Evolutionary conservation across 257 asterid species (phyloP), one percentile per base, ranked within the genome.

Genomic region (Mitragyna speciosa): DNA sequence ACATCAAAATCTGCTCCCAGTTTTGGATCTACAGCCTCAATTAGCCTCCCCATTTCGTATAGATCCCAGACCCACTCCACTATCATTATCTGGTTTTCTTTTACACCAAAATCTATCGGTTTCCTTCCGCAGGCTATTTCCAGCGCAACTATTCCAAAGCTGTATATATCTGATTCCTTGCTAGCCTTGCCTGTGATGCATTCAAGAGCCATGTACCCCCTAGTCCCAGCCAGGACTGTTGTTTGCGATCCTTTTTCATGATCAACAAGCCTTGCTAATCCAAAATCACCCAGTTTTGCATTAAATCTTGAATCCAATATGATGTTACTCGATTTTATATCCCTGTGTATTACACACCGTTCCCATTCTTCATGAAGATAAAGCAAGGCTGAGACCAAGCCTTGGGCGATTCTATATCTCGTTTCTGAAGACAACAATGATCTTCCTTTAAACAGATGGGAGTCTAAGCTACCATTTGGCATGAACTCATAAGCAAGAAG

Each of bases 271-370:
- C 89, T 64, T 1, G 92, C 92, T 26, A 89, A 71, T 0, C 92
- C 92, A 41, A 89, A 89, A 76, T 89, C 92, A 10, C 91, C 91
- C 0, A 89, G 87, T 51, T 87, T 87, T 0, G 88, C 86, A 0
- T 81, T 87, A 84, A 85, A 89, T 6, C 47, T 72, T 16, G 85
- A 77, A 76, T 87, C 92, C 65, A 89, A 45, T 91, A 87, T 87
- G n/a, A 89, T 68, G 2, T 89, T 89, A 56, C 92, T 89, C 3
- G 87, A 69, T 59, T 87, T 87, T 7, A 87, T 61, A 52, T 87
- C 90, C 71, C 88, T 82, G n/a, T 87, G 90, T 24, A 87, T 82
- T 31, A 84, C 88, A 17, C 88, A 82, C 75, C 82, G 86, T 67
- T 87, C 89, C 86, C 89, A 87, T 48, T 82, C 88, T 58, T 87